These are phyloP conservation scores for Xylaria nigripes DNA, from an alignment of 495 filamentous ascomycete genomes.

Conservation along the genomic window DNA sequence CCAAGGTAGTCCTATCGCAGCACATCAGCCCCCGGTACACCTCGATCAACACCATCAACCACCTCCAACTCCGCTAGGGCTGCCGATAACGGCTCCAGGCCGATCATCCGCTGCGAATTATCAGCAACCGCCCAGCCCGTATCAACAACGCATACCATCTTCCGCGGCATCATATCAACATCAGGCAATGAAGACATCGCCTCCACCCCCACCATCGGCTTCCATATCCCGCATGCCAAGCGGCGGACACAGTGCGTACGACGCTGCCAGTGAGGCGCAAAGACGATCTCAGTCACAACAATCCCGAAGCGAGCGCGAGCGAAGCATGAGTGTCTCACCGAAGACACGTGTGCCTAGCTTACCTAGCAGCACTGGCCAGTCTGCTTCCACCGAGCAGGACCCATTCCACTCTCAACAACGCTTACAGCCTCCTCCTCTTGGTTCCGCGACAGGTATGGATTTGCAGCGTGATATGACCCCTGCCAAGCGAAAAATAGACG, in stretches of 20 bases:
- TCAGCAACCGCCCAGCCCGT: slow-evolving; percentile 44
- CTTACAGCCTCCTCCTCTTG: slow-evolving; percentile 16
- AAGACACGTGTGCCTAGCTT: slow-evolving; percentile 52
- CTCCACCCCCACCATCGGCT: slow-evolving; percentile 28
- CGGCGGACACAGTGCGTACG: slow-evolving; percentile 34
- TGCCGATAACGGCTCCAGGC: slow-evolving; percentile 37
- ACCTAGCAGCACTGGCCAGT: slow-evolving; percentile 37
- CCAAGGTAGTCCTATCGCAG: slow-evolving; percentile 47
- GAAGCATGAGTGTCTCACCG: slow-evolving; percentile 55
- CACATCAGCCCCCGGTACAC: slow-evolving; percentile 34
- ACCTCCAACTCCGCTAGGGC: slow-evolving; percentile 48
- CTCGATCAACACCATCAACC: slow-evolving; percentile 39
- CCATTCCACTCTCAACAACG: slow-evolving; percentile 28
- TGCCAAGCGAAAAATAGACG: slow-evolving; percentile 48
- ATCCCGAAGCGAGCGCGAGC: slow-evolving; percentile 46
- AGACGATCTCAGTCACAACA: slow-evolving; percentile 34
- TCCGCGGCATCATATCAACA: slow-evolving; percentile 27
- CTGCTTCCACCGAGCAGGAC: slow-evolving; percentile 33
- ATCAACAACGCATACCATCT: slow-evolving; percentile 41
- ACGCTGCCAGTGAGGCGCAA: slow-evolving; percentile 28
- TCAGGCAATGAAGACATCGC: slow-evolving; percentile 28
- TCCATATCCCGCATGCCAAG: slow-evolving; percentile 42
- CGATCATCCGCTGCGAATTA: slow-evolving; percentile 31
- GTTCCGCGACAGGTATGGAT: slow-evolving; percentile 24
- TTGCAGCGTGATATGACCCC: slow-evolving; percentile 30